phyloP scores from a whole-genome alignment of 768 basidiomycete species.

The Kwoniella sp. region DNA sequence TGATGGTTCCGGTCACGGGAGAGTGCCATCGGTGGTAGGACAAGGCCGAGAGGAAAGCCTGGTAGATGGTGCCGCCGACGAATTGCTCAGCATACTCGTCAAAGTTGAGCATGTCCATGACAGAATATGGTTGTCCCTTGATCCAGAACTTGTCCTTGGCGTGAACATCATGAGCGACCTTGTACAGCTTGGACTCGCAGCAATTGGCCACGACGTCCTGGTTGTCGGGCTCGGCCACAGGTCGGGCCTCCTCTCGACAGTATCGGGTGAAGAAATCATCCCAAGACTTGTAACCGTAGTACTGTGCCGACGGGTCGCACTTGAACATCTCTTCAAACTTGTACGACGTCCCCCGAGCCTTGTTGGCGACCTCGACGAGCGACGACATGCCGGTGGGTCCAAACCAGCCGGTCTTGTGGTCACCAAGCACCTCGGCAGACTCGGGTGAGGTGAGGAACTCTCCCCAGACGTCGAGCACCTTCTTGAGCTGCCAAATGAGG shows the following conservation, averaged over 20 bases:
- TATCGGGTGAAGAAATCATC: constrained; percentile 60
- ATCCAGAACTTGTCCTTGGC: constrained; percentile 58
- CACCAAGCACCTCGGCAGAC: constrained; percentile 54
- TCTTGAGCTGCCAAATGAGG: constrained; percentile 50
- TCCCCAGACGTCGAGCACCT: constrained; percentile 57
- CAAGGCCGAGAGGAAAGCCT: constrained; percentile 59
- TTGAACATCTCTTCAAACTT: constrained; percentile 53
- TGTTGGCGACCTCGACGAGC: constrained; percentile 44
- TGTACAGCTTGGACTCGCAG: constrained; percentile 59
- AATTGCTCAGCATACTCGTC: constrained; percentile 53
- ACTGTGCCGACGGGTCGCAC: constrained; percentile 51
- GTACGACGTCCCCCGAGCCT: constrained; percentile 27
- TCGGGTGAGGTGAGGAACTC: constrained; percentile 54
- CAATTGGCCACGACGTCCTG: constrained; percentile 54
- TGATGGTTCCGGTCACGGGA: constrained; percentile 56
- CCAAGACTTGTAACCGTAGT: constrained; percentile 55
- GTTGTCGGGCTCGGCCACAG: constrained; percentile 49
- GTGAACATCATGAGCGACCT: constrained; percentile 52
- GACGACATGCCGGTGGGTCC: constrained; percentile 46
- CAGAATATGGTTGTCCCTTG: constrained; percentile 62
- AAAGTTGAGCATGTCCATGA: constrained; percentile 57
- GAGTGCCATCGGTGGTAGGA: constrained; percentile 65
- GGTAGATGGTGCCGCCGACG: constrained; percentile 55
- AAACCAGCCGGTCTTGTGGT: constrained; percentile 56
- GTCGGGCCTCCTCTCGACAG: constrained; percentile 53